Percentiles rank a stretch among this genome's conserved stretches.
Conservation (phyloP, 176 grass and related monocot species). For the Chloris gayana region DNA sequence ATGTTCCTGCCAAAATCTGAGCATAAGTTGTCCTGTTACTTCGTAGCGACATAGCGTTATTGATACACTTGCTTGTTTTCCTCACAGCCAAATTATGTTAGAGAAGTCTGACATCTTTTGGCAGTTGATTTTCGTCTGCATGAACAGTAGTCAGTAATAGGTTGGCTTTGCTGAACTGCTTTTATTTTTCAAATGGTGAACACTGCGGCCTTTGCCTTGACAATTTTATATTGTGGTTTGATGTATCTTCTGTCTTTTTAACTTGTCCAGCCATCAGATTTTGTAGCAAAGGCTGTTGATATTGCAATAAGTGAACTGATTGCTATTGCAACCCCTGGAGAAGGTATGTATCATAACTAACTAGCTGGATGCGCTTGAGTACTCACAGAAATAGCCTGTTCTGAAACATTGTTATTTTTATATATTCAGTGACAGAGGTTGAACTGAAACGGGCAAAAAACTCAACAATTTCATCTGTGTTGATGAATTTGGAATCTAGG, state of each 20-base stretch:
- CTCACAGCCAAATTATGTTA: background rate
- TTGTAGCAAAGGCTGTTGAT: constrained; percentile 73
- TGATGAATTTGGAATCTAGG: constrained; percentile 89
- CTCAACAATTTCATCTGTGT: constrained; percentile 65
- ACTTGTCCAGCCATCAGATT: constrained; percentile 58
- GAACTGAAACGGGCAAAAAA: constrained; percentile 82
- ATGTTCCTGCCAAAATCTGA: background rate
- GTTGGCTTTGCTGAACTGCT: constrained; percentile 8
- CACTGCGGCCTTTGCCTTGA: background rate
- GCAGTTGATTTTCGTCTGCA: background rate
- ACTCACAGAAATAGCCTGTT: constrained; percentile 18
- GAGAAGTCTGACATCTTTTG: constrained; percentile 6
- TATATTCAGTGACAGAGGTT: constrained; percentile 69
- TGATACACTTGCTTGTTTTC: constrained; percentile 18
- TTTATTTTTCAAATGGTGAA: background rate
- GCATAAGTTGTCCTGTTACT: background rate
- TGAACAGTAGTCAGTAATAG: background rate
- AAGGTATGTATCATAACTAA: constrained; percentile 50
- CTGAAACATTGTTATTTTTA: constrained; percentile 30
- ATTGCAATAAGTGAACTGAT: constrained; percentile 64
- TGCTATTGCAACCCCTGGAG: constrained; percentile 81
- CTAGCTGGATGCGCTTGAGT: background rate
- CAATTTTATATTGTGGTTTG: constrained; percentile 16
- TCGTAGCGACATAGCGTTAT: background rate
- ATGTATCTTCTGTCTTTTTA: constrained; percentile 26